Conservation (phyloP, 2,329 filamentous ascomycete species). For the Graphiopsis chlorocephala region DNA sequence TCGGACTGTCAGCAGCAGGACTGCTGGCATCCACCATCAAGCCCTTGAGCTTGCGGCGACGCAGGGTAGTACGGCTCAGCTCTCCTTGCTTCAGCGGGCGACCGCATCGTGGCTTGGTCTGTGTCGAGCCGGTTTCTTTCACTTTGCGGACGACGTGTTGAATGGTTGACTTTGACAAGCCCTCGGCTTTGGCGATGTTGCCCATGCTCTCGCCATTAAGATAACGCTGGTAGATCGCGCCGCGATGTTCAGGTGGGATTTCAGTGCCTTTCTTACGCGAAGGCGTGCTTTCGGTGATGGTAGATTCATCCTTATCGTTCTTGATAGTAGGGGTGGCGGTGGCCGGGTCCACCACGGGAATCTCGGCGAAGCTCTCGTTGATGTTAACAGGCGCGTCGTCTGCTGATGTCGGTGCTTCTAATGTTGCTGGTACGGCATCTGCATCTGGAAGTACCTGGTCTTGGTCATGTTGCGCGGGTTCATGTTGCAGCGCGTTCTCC, state of each 20-base stretch:
- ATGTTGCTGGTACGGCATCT: background rate
- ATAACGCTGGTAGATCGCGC: background rate
- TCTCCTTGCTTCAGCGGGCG: background rate
- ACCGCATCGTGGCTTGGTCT: background rate
- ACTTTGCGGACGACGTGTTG: background rate
- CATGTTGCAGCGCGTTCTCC: background rate
- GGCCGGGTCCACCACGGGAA: background rate
- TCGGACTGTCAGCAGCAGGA: background rate
- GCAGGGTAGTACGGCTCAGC: background rate
- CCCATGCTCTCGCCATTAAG: background rate
- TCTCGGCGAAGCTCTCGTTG: background rate
- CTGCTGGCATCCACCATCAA: background rate
- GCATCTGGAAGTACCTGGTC: background rate
- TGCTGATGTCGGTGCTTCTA: background rate
- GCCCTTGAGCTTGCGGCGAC: background rate
- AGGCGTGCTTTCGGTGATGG: background rate
- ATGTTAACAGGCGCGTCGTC: background rate
- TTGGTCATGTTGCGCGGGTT: background rate
- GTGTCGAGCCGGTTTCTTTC: background rate
- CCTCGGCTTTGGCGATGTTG: background rate
- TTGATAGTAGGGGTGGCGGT: background rate
- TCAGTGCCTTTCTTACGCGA: background rate
- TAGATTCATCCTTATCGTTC: background rate
- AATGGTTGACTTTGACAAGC: background rate
- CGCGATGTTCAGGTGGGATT: background rate